A percentile compares a stretch with the other conserved stretches of the same genome.
phyloP scores from a whole-genome alignment of 441 rosid species.

The Pelargonium citronellum region DNA sequence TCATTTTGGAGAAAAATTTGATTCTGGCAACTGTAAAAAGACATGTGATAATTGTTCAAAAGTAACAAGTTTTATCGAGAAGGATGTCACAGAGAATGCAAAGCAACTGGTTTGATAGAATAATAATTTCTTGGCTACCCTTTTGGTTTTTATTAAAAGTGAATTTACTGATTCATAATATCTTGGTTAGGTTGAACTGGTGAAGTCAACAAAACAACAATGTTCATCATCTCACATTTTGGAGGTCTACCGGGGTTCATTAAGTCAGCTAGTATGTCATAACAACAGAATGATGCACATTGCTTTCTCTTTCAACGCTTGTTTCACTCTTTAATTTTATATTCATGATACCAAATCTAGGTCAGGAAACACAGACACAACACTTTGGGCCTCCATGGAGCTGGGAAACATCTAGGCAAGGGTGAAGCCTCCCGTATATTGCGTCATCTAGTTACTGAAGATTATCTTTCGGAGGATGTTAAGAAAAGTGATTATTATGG shows the following conservation, averaged over 20 bases:
- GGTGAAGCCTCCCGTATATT: constrained; percentile 78
- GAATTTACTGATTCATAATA: constrained; percentile 15
- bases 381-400: constrained; percentile 72
- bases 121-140: constrained; percentile 8
- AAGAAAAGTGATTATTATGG: constrained; percentile 92
- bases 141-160: constrained; percentile 5
- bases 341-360: constrained; percentile 36
- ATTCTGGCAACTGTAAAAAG: constrained; percentile 55
- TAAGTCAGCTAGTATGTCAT: constrained; percentile 63
- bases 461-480: constrained; percentile 74
- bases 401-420: constrained; percentile 71
- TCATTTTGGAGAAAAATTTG: constrained; percentile 90
- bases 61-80: constrained; percentile 52
- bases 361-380: constrained; percentile 81
- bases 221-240: constrained; percentile 73
- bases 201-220: constrained; percentile 61
- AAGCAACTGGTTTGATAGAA: constrained; percentile 67
- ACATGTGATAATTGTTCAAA: constrained; percentile 91
- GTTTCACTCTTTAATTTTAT: constrained; percentile 15
- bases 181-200: constrained; percentile 70
- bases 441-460: constrained; percentile 77
- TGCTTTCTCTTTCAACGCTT: constrained; percentile 15
- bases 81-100: constrained; percentile 75
- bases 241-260: constrained; percentile 90
- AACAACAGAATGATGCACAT: constrained; percentile 3